A percentile compares a stretch with the other conserved stretches of the same genome.
Evolutionary conservation across 2,329 filamentous ascomycete species (phyloP).

Genomic region (Fusarium albidum): DNA sequence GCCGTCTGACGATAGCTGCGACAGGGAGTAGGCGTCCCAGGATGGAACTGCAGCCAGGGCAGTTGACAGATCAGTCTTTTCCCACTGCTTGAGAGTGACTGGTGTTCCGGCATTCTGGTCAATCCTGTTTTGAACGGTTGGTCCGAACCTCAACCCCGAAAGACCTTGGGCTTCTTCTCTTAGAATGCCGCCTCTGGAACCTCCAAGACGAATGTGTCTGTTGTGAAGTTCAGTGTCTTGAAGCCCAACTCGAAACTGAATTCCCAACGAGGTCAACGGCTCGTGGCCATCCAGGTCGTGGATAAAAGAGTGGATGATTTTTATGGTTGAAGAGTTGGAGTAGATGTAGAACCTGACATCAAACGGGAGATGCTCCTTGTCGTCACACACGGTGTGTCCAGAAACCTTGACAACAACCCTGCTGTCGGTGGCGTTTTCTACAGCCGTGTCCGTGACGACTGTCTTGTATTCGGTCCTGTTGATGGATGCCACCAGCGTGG

Average conservation of each 20-base stretch:
- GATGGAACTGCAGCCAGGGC: conserved; percentile 60
- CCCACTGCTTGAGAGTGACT: conserved; percentile 34
- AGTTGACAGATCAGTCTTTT: conserved; percentile 43
- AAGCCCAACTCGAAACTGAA: conserved; percentile 64
- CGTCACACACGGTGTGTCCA: not conserved
- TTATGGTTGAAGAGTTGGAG: conserved; percentile 60
- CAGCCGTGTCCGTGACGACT: not conserved
- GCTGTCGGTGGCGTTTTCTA: conserved; percentile 21
- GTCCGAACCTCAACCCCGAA: conserved; percentile 64
- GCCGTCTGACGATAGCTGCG: conserved; percentile 66
- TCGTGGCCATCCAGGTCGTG: conserved; percentile 58
- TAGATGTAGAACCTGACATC: conserved; percentile 59
- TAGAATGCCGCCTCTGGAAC: conserved; percentile 61
- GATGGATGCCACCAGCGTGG: conserved; percentile 26
- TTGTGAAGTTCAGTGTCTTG: conserved; percentile 61
- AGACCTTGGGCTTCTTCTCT: conserved; percentile 67
- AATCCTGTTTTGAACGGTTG: conserved; percentile 56
- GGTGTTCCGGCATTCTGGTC: conserved; percentile 58
- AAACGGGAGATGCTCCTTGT: conserved; percentile 23
- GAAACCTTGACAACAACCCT: conserved; percentile 27
- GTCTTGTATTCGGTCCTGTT: conserved; percentile 21
- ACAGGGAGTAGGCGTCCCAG: conserved; percentile 65
- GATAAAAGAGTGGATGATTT: conserved; percentile 62
- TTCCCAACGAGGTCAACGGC: conserved; percentile 62
- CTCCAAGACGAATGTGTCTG: conserved; percentile 65